Percentiles rank a stretch among this genome's conserved stretches.
These are phyloP conservation scores for Phytophthora palmivora DNA, from an alignment of 352 stramenopile species.

Conservation along the genomic window DNA sequence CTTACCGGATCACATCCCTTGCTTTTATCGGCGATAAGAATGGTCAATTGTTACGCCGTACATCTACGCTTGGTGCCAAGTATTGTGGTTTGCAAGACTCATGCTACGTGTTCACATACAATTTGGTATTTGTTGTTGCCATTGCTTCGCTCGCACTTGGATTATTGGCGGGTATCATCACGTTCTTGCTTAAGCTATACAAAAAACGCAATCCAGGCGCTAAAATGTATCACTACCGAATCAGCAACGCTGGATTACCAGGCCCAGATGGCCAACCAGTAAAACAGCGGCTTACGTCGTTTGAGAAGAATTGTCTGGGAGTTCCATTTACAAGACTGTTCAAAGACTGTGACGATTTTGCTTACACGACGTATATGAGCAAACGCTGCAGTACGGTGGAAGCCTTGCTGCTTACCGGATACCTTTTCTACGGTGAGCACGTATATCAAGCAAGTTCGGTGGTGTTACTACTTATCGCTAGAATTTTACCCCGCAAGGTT, in stretches of 20 bases:
- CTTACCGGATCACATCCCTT: constrained; percentile 17
- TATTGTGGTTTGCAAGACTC: constrained; percentile 38
- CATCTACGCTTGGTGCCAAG: constrained; percentile 23
- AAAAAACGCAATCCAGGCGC: constrained; percentile 7
- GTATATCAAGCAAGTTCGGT: constrained; percentile 30
- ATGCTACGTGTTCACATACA: constrained; percentile 35
- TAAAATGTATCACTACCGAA: constrained; percentile 22
- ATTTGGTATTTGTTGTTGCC: constrained; percentile 28
- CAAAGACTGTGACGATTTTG: constrained; percentile 33
- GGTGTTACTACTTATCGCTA: constrained; percentile 22
- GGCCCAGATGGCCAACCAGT: neutral
- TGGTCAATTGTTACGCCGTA: constrained; percentile 31
- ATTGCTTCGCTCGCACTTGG: constrained; percentile 16
- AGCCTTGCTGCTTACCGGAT: constrained; percentile 29
- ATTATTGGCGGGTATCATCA: constrained; percentile 18
- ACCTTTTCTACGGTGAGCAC: constrained; percentile 30
- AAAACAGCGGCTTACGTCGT: constrained; percentile 20
- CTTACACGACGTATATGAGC: constrained; percentile 17
- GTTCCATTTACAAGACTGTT: constrained; percentile 29
- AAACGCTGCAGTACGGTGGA: constrained; percentile 29
- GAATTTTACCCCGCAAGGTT: constrained; percentile 25
- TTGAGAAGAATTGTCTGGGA: constrained; percentile 32
- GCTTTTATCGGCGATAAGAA: constrained; percentile 25
- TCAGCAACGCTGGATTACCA: constrained; percentile 17
- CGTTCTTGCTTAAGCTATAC: constrained; percentile 15